Conservation (phyloP, 2,329 filamentous ascomycete species). For the Akanthomyces muscarius region DNA sequence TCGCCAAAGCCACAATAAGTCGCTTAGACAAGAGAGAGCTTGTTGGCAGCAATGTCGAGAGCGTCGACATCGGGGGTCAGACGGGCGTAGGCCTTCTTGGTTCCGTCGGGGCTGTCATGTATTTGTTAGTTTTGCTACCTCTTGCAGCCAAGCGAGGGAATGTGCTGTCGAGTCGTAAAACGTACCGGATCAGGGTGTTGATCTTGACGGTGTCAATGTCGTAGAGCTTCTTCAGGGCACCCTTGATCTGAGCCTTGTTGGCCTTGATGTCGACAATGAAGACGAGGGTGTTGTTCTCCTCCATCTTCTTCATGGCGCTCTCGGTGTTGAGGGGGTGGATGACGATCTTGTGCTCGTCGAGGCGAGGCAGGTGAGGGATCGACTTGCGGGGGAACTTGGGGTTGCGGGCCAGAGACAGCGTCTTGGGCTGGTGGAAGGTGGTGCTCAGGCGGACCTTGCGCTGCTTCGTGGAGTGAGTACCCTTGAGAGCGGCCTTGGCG, state of each 20-base stretch:
- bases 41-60: slow-evolving; percentile 98
- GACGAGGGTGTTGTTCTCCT: slow-evolving; percentile 99
- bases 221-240: slow-evolving; percentile 97
- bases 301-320: slow-evolving; percentile 99
- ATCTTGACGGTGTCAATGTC: slow-evolving; percentile 98
- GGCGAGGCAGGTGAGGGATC: slow-evolving; percentile 80
- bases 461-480: slow-evolving; percentile 72
- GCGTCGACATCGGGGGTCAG: slow-evolving; percentile 96
- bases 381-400: slow-evolving; percentile 98
- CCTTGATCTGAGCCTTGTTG: slow-evolving; percentile 99
- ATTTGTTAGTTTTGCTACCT: slow-evolving; percentile 19
- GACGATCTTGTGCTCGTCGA: slow-evolving; percentile 97
- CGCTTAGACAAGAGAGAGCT: slow-evolving; percentile 92
- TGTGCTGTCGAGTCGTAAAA: slow-evolving; percentile 17
- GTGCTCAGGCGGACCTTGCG: slow-evolving; percentile 89
- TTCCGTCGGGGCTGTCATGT: slow-evolving; percentile 72
- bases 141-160: not conserved
- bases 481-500: slow-evolving; percentile 93
- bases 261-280: slow-evolving; percentile 97
- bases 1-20: slow-evolving; percentile 20
- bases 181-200: slow-evolving; percentile 96
- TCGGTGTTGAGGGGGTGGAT: slow-evolving; percentile 99
- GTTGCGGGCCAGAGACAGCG: slow-evolving; percentile 79
- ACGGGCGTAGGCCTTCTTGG: slow-evolving; percentile 98
- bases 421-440: slow-evolving; percentile 98